Conservation (phyloP, 75 land plant genomes). For the Pseudotsuga menziesii region DNA sequence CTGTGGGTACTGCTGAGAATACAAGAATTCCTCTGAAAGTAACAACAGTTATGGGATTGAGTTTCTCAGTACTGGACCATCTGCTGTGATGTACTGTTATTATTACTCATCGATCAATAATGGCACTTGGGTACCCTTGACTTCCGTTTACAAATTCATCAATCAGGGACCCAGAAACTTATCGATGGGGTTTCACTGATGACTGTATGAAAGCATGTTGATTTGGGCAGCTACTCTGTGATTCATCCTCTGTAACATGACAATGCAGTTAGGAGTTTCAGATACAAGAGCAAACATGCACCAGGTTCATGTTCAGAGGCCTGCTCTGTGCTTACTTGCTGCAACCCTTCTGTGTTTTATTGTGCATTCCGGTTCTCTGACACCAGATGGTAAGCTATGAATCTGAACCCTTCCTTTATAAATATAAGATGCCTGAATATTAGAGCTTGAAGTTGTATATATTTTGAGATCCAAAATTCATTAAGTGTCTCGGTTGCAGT, state of each 20-base stretch:
- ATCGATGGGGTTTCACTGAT: neutral
- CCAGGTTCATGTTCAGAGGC: neutral
- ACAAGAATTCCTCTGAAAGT: neutral
- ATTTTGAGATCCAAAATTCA: neutral
- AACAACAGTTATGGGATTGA: neutral
- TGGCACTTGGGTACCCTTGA: constrained; percentile 8
- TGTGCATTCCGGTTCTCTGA: neutral
- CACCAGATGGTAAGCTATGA: constrained; percentile 8
- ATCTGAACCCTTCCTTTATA: neutral
- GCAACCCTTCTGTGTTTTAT: neutral
- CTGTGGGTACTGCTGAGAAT: neutral
- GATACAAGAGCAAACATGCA: neutral
- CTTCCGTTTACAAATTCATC: neutral
- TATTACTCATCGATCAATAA: neutral
- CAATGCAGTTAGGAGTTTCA: constrained; percentile 3
- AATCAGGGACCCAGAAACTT: neutral
- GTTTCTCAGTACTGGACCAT: neutral
- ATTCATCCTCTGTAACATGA: neutral
- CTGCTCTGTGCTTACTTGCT: neutral
- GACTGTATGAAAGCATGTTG: neutral
- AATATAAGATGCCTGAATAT: neutral
- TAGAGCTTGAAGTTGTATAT: neutral
- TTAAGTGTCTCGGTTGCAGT: neutral
- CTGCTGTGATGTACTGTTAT: neutral
- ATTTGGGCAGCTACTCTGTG: neutral